A percentile compares a stretch with the other conserved stretches of the same genome.
Conservation (phyloP, 2,329 filamentous ascomycete species). For the Penicillium sclerotiorum region DNA sequence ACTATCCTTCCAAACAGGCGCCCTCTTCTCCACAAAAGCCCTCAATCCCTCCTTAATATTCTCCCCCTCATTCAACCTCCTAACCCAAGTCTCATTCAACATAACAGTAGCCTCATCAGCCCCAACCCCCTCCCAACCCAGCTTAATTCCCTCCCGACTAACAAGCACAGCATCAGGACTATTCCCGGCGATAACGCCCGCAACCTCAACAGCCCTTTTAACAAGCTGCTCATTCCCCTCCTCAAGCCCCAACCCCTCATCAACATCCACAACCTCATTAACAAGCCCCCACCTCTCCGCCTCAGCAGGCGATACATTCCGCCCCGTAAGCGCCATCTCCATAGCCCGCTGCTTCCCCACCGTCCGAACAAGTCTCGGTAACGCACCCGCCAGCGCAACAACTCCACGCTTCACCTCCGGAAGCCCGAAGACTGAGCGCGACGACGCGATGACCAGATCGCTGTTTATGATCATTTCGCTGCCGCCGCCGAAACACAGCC, state of each 20-base stretch:
- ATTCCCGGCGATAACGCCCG: slow-evolving; percentile 63
- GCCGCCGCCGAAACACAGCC: slow-evolving; percentile 73
- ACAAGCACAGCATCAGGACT: slow-evolving; percentile 77
- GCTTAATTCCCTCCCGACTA: slow-evolving; percentile 69
- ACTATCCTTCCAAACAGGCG: slow-evolving; percentile 61
- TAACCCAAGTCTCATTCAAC: slow-evolving; percentile 61
- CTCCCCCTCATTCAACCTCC: slow-evolving; percentile 63
- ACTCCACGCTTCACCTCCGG: slow-evolving; percentile 74
- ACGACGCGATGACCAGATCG: slow-evolving; percentile 67
- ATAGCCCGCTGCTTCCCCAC: slow-evolving; percentile 70
- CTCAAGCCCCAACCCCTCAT: slow-evolving; percentile 6
- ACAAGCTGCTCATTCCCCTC: slow-evolving; percentile 17
- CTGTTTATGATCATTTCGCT: slow-evolving; percentile 75
- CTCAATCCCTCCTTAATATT: slow-evolving; percentile 74
- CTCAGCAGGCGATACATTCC: slow-evolving; percentile 61
- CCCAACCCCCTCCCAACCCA: slow-evolving; percentile 71
- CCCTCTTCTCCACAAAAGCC: slow-evolving; percentile 77
- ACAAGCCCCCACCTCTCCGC: slow-evolving; percentile 70
- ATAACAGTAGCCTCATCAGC: slow-evolving; percentile 64
- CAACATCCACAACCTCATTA: slow-evolving; percentile 48
- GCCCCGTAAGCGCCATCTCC: slow-evolving; percentile 71
- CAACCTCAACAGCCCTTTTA: slow-evolving; percentile 48
- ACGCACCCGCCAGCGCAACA: slow-evolving; percentile 69
- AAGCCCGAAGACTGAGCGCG: slow-evolving; percentile 63
- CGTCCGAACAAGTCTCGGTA: slow-evolving; percentile 66